Conservation (phyloP, 2,329 filamentous ascomycete species). For the Pseudogymnoascus sp. region DNA sequence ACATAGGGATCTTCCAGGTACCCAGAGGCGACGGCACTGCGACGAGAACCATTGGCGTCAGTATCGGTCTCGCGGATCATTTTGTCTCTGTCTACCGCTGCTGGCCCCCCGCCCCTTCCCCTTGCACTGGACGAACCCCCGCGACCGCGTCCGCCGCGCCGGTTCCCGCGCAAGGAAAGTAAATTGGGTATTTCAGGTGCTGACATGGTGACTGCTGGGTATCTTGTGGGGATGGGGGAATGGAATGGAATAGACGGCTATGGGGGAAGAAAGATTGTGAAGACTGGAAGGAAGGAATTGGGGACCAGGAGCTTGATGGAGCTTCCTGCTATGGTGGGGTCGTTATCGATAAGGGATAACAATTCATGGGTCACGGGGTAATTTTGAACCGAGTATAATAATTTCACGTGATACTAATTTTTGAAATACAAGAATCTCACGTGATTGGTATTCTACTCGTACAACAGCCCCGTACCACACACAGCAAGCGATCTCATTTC, state of each 20-base stretch:
- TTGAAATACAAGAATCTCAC: background rate
- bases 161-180: slow-evolving; percentile 43
- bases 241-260: background rate
- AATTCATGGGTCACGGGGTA: background rate
- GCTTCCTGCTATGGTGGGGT: background rate
- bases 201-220: background rate
- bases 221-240: background rate
- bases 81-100: slow-evolving; percentile 47
- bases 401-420: background rate
- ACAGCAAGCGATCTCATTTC: background rate
- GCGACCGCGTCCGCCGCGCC: slow-evolving; percentile 34
- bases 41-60: slow-evolving; percentile 79
- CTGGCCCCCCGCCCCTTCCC: slow-evolving; percentile 14
- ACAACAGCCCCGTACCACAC: background rate
- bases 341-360: background rate
- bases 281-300: background rate
- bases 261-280: background rate
- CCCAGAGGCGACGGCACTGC: slow-evolving; percentile 79
- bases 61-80: slow-evolving; percentile 83
- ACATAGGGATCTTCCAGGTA: slow-evolving; percentile 82
- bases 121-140: slow-evolving; percentile 13
- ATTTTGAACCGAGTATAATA: too few species aligned
- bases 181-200: slow-evolving; percentile 64
- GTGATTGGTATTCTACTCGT: background rate
- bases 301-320: background rate